Evolutionary conservation across 2,329 filamentous ascomycete genomes (phyloP), one percentile per base, ranked within the genome.

Genomic region (Chaetomium strumarium): DNA sequence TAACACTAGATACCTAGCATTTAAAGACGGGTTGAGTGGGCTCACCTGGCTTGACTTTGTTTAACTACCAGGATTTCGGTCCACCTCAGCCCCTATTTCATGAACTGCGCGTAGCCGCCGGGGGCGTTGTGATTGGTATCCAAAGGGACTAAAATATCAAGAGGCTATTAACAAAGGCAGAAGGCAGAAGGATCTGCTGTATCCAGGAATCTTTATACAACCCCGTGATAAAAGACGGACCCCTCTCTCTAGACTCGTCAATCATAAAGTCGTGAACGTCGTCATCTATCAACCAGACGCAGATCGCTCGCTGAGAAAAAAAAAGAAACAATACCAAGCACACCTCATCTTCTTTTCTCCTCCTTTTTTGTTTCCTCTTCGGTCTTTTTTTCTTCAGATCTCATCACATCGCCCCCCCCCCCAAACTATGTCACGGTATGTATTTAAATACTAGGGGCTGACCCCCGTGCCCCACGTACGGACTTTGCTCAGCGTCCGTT

Each of bases 401-500:
- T 24, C 24, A 4, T 24, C 24, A 24, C 24, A 24, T 24, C 24
- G 24, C 7, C 4, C 24, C 24, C 4, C 24, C 7, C 24, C 24
- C n/a, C n/a, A n/a, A n/a, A n/a, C n/a, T n/a, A n/a, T n/a, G n/a
- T n/a, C 24, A 24, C 24, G 4, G 4, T 24, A 24, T 5, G 33
- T 34, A 12, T 14, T 12, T 11, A 14, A 14, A 14, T 11, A 34
- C 13, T 14, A 37, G 13, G 34, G n/a, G 5, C 7, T n/a, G 46
- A 53, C 53, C 9, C 37, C 52, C 24, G 60, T 58, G 12, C 73
- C 77, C 73, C 76, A 82, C 8, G 78, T 81, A 47, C 74, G 70
- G 20, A 73, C 72, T 66, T 78, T 81, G 56, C 72, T 77, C 73
- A 81, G 74, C 2, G 79, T 81, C 63, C 75, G 72, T 67, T 78